Conservation (phyloP, 1,284 basidiomycete species). For the Coniferiporia weirii region DNA sequence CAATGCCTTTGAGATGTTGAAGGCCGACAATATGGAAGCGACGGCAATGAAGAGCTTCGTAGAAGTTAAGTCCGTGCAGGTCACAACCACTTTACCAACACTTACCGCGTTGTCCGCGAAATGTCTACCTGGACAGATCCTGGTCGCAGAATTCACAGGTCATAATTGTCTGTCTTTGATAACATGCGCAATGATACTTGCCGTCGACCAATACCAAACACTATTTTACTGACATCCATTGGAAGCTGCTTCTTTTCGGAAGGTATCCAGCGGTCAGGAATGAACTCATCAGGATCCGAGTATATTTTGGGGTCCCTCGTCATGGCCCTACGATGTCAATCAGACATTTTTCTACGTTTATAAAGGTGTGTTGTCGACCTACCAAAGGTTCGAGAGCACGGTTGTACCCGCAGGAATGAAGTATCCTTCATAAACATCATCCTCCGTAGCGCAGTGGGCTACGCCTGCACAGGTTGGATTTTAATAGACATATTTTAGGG, state of each 20-base stretch:
- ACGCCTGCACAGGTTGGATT: constrained; percentile 1
- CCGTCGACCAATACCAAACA: constrained; percentile 13
- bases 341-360: neutral
- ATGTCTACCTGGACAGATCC: constrained; percentile 20
- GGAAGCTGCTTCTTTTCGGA: neutral
- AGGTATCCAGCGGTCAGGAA: constrained; percentile 23
- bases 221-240: constrained; percentile 2
- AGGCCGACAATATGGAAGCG: constrained; percentile 19
- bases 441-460: constrained; percentile 13
- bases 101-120: constrained; percentile 16
- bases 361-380: neutral
- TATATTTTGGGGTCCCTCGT: constrained; percentile 22
- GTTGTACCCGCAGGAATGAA: constrained; percentile 21
- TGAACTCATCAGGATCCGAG: constrained; percentile 24
- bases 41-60: constrained; percentile 17
- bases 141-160: constrained; percentile 3
- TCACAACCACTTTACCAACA: neutral
- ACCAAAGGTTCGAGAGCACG: constrained; percentile 22
- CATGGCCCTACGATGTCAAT: constrained; percentile 22
- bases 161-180: neutral
- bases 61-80: neutral
- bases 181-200: constrained; percentile 2
- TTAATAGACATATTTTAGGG: no score
- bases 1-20: constrained; percentile 15
- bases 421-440: constrained; percentile 21